These are phyloP conservation scores for Epichloe hybrida DNA, from an alignment of 2,329 filamentous ascomycete species.

Conservation along the genomic window DNA sequence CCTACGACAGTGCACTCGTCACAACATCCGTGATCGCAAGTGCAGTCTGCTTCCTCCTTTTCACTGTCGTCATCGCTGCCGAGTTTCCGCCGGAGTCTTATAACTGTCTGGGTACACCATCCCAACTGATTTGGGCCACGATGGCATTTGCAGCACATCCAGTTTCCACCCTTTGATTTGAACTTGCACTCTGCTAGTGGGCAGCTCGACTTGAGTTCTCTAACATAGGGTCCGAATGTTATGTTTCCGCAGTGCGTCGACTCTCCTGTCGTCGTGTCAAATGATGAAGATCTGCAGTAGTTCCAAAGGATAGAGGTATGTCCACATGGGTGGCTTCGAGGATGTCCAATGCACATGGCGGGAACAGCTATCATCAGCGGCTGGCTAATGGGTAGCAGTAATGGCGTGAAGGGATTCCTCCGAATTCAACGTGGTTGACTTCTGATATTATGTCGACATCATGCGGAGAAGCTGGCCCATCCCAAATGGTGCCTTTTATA, in stretches of 20 bases:
- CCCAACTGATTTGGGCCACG: conserved; percentile 37
- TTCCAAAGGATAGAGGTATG: conserved; percentile 7
- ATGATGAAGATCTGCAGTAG: conserved; percentile 20
- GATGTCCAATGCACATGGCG: conserved; percentile 6
- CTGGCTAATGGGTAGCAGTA: background rate
- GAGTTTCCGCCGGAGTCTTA: conserved; percentile 16
- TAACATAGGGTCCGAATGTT: conserved; percentile 29
- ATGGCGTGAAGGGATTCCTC: background rate
- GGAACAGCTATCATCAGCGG: background rate
- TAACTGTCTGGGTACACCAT: conserved; percentile 33
- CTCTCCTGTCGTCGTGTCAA: conserved; percentile 36
- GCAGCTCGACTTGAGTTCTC: conserved; percentile 30
- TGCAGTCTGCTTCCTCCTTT: conserved; percentile 24
- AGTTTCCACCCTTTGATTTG: conserved; percentile 32
- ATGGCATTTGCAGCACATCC: conserved; percentile 41
- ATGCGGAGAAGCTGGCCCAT: too few species aligned
- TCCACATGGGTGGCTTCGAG: conserved; percentile 6
- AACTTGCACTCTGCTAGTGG: conserved; percentile 39
- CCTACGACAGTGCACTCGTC: conserved; percentile 30
- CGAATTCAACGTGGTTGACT: background rate
- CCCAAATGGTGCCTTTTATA: background rate
- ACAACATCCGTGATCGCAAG: conserved; percentile 42
- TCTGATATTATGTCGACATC: background rate
- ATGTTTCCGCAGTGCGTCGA: conserved; percentile 35
- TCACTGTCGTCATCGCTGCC: conserved; percentile 14